Base-by-base conservation (phyloP, 106 monocot species). In the Hemerocallis citrina region DNA sequence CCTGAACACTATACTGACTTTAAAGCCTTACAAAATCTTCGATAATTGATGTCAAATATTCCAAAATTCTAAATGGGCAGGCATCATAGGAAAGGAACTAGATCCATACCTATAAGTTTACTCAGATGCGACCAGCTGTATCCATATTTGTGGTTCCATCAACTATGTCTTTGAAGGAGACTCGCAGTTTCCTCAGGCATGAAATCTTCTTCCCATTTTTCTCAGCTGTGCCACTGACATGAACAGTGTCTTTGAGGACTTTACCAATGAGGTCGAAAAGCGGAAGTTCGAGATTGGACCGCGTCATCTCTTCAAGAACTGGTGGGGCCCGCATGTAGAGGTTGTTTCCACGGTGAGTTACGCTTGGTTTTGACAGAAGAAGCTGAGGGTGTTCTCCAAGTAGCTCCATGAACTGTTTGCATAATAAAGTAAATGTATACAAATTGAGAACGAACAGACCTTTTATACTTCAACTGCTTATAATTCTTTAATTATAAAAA, bases 251-350 rank as follows among this genome's bases (percentile, higher is more conserved):
- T 29, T 66, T 82, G 2, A 72, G 45, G 23, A 69, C 74, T 47
- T 54, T 72, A 2, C 60, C 84, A 55, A 91, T 66, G 14, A 98
- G 86, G 7, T 92, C 81, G 48, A 74, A 88, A 40, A 98, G 78
- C 16, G 72, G 76, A 5, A 84, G 76, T 7, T 50, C 32, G 1
- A 98, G 84, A 66, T 98, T 98, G 14, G 84, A 65, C 13, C 87
- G 76, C n/a, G 96, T 98, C 91, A 91, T 85, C 58, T 91, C 81
- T 72, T 91, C 96, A 2, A 98, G 77, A 62, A 88, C 49, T 20
- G 87, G 81, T 3, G 95, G 95, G 55, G 95, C 81, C 69, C 88
- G 91, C 96, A 92, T 92, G 68, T 92, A 98, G 6, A 92, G 51
- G 55, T 85, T 91, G 24, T 80, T 84, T 52, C 96, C 91, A 36